Percentiles rank a stretch among this genome's conserved stretches.
phyloP scores from a whole-genome alignment of 2,329 filamentous ascomycete species.

The Colletotrichum sp. region DNA sequence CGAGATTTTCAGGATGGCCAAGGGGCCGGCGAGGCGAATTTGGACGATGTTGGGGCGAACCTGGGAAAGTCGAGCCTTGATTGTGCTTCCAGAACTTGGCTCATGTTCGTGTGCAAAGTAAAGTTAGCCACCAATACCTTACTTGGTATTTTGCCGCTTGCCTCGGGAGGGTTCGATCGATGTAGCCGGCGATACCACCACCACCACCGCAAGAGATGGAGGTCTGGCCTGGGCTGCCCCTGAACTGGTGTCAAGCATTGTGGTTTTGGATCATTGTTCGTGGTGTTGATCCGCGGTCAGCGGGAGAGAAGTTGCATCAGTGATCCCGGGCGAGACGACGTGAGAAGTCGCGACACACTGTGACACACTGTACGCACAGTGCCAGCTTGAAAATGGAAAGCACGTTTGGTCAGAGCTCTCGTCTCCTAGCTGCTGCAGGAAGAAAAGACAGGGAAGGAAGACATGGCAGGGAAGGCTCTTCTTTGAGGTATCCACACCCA shows the following conservation, averaged over 20 bases:
- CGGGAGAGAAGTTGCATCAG: background rate
- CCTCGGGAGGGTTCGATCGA: background rate
- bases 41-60: background rate
- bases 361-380: background rate
- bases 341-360: background rate
- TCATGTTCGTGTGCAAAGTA: background rate
- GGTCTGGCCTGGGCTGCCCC: background rate
- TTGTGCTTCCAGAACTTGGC: background rate
- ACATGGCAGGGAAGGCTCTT: background rate
- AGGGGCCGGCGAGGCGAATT: background rate
- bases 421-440: background rate
- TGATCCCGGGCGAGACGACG: background rate
- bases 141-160: background rate
- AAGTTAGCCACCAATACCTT: background rate
- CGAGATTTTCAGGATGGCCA: background rate
- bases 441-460: background rate
- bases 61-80: background rate
- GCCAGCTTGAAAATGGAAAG: background rate
- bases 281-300: background rate
- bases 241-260: background rate
- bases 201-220: background rate
- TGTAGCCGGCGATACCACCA: background rate
- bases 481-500: background rate
- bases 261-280: background rate
- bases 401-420: constrained; percentile 4